Evolutionary conservation across 225 moss, liverwort and hornwort genomes (phyloP).

Genomic region (Bryoerythrophyllum caledonicum): DNA sequence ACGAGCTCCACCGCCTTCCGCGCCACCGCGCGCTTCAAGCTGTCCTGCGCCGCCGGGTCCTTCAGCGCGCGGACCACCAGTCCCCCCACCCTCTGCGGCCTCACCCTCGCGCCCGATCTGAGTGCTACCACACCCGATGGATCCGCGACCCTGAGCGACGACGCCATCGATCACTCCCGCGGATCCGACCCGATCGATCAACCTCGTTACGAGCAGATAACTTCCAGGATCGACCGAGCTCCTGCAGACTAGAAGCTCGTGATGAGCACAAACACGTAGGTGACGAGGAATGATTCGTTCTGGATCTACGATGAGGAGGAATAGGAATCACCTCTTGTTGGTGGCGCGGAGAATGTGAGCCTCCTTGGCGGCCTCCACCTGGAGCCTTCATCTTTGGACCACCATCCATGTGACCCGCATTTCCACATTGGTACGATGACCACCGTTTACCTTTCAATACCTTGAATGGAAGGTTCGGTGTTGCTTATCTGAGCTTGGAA

Average conservation of each 20-base stretch:
- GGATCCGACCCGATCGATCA: not conserved
- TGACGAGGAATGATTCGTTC: conserved; percentile 19
- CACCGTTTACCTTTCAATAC: too few species aligned
- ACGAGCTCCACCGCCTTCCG: conserved; percentile 92
- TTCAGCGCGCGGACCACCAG: conserved; percentile 36
- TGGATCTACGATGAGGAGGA: conserved; percentile 20
- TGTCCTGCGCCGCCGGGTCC: conserved; percentile 56
- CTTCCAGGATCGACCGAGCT: not conserved
- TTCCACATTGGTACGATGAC: too few species aligned
- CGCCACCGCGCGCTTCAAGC: conserved; percentile 87
- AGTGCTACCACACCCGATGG: not conserved
- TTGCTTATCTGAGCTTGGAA: too few species aligned
- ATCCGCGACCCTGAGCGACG: not conserved
- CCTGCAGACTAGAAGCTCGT: too few species aligned
- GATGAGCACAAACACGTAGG: not conserved
- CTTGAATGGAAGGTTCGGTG: too few species aligned
- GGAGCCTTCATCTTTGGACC: not conserved
- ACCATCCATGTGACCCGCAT: not conserved
- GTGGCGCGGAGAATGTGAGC: not conserved
- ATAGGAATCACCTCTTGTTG: conserved; percentile 1
- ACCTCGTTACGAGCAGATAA: too few species aligned
- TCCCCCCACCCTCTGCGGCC: not conserved
- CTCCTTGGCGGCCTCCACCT: not conserved
- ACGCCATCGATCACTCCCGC: conserved; percentile 31
- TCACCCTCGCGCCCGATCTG: not conserved